Evolutionary conservation across 352 stramenopile genomes (phyloP).

Genomic region (Phytopythium sindhum): DNA sequence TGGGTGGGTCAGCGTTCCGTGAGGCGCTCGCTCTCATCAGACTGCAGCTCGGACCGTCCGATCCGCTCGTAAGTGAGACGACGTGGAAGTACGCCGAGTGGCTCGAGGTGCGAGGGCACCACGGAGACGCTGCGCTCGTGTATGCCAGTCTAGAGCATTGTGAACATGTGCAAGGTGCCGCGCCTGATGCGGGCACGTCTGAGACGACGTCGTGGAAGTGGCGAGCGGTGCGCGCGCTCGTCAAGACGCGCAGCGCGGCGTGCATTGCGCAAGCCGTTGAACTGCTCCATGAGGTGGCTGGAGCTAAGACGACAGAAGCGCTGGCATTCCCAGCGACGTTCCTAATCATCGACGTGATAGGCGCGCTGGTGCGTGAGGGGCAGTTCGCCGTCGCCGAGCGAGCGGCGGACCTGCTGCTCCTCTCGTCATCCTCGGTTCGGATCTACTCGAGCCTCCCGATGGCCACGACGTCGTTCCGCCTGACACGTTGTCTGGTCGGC

Average conservation of each 20-base stretch:
- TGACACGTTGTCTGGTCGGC: constrained; percentile 22
- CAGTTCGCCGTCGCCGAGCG: constrained; percentile 28
- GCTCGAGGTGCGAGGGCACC: constrained; percentile 28
- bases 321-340: constrained; percentile 36
- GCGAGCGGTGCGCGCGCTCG: constrained; percentile 24
- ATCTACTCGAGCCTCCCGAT: constrained; percentile 2
- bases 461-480: constrained; percentile 4
- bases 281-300: constrained; percentile 13
- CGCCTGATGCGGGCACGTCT: not conserved
- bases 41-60: constrained; percentile 31
- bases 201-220: constrained; percentile 11
- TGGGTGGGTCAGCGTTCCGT: constrained; percentile 30
- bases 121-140: constrained; percentile 28
- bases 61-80: constrained; percentile 36
- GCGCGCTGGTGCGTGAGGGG: constrained; percentile 12
- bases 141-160: constrained; percentile 18
- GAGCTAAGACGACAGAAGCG: not conserved
- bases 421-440: constrained; percentile 2
- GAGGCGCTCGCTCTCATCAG: constrained; percentile 61
- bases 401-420: constrained; percentile 21
- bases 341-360: constrained; percentile 33
- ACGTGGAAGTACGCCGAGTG: constrained; percentile 35
- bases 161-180: not conserved
- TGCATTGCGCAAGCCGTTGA: constrained; percentile 32
- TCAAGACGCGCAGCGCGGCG: constrained; percentile 26